Percentiles rank a stretch among this genome's conserved stretches.
These are phyloP conservation scores for Neurospora crassa DNA, from an alignment of 2,329 filamentous ascomycete species.

Conservation along the genomic window DNA sequence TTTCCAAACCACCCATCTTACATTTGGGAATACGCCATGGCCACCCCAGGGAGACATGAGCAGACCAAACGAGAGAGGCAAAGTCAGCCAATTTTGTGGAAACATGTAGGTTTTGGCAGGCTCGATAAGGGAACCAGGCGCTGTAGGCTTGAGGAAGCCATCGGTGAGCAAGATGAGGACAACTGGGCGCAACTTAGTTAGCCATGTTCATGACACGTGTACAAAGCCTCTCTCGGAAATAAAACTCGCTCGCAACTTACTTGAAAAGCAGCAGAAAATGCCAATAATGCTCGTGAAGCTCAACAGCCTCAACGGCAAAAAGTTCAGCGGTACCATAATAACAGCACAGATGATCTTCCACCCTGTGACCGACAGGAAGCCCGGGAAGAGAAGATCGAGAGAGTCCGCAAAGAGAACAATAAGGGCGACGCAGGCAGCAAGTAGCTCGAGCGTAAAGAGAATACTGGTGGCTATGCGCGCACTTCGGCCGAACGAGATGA, in stretches of 20 bases:
- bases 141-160: slow-evolving; percentile 70
- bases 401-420: slow-evolving; percentile 92
- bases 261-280: slow-evolving; percentile 82
- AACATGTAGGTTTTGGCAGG: slow-evolving; percentile 75
- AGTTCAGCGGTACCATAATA: slow-evolving; percentile 72
- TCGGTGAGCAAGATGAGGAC: slow-evolving; percentile 76
- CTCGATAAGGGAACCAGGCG: slow-evolving; percentile 73
- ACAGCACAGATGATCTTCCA: slow-evolving; percentile 84
- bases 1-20: slow-evolving; percentile 19
- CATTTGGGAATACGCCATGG: slow-evolving; percentile 70
- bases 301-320: slow-evolving; percentile 71
- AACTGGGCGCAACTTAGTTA: slow-evolving; percentile 40
- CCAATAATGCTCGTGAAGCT: slow-evolving; percentile 88
- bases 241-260: slow-evolving; percentile 41
- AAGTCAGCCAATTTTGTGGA: slow-evolving; percentile 74
- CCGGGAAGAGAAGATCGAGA: slow-evolving; percentile 67
- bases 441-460: slow-evolving; percentile 77
- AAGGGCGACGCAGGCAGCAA: slow-evolving; percentile 82
- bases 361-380: slow-evolving; percentile 49
- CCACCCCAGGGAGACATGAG: slow-evolving; percentile 67
- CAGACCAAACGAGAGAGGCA: slow-evolving; percentile 82
- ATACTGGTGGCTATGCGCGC: slow-evolving; percentile 76
- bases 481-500: slow-evolving; percentile 74
- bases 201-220: background rate
- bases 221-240: background rate